Conservation (phyloP, 805 yeast species). For the Vanderwaltozyma yarrowii region DNA sequence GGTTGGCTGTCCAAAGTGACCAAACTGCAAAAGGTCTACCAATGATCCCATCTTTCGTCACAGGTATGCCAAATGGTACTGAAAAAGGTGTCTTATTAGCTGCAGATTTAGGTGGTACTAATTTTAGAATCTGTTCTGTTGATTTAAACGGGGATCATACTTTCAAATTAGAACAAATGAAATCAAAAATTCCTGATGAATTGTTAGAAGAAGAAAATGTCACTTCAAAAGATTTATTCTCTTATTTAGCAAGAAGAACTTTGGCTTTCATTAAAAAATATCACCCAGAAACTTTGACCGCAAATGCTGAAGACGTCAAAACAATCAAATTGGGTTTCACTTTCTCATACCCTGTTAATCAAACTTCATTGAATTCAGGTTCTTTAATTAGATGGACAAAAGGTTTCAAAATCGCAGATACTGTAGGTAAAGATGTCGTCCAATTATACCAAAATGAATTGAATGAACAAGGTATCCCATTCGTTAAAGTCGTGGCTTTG, state of each 20-base stretch:
- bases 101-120: constrained; percentile 94
- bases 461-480: constrained; percentile 45
- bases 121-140: constrained; percentile 90
- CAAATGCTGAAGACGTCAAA: constrained; percentile 19
- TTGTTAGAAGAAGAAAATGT: constrained; percentile 47
- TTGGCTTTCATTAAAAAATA: constrained; percentile 53
- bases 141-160: constrained; percentile 66
- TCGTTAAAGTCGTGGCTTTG: constrained; percentile 68
- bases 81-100: constrained; percentile 81
- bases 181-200: constrained; percentile 69
- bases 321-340: constrained; percentile 79
- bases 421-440: constrained; percentile 78
- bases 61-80: constrained; percentile 73
- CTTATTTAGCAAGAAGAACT: constrained; percentile 64
- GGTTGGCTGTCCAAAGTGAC: constrained; percentile 30
- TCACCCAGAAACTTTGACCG: constrained; percentile 39
- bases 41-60: constrained; percentile 91
- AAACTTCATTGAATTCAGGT: constrained; percentile 71
- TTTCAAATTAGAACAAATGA: constrained; percentile 65
- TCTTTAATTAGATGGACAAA: constrained; percentile 90
- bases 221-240: constrained; percentile 57
- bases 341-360: constrained; percentile 87
- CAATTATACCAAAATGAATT: constrained; percentile 58
- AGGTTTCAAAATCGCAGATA: constrained; percentile 81
- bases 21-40: constrained; percentile 47